Evolutionary conservation across 768 basidiomycete genomes (phyloP), one percentile per base, ranked within the genome.

Genomic region (Mycena indigotica): DNA sequence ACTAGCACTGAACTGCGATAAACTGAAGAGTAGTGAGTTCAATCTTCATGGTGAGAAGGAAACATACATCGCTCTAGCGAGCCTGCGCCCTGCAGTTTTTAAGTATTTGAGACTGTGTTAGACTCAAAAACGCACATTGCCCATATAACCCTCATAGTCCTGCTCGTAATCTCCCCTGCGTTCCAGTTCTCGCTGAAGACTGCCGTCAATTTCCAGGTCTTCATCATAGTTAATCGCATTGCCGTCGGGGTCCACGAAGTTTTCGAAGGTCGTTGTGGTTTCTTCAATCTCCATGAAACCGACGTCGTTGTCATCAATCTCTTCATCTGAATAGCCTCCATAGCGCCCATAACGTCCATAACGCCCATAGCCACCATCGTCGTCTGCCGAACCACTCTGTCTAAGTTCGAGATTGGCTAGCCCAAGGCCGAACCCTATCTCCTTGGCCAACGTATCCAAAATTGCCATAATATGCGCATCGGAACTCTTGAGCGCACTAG

Each of bases 391-490:
- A 23, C 58, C 61, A 1, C 26, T 26, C 19, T 60, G 19, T 60
- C 57, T 40, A 48, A 64, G 71, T 30, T 69, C 59, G 0, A 72
- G 39, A 39, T 65, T 67, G 1, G 69, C 75, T 5, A 78, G 65
- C 15, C 69, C 67, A 4, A 76, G 25, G 25, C 57, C 54, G 51
- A 74, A 72, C 2, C 65, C 70, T 4, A 66, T 57, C 35, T 70
- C 65, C 30, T 68, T 62, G 0, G 69, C 69, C n/a, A 73, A 58
- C 2, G 40, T 28, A 17, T 65, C 52, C 1, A 78, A 53, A 12
- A 67, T 28, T 0, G 63, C 64, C n/a, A 73, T 59, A 4, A 61
- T 53, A 39, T 71, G 61, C 2, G 73, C 72, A 55, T 78, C 77
- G 10, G 52, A 44, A 3, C 75, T 75, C 57, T 77, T 75, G 16